Percentiles rank a stretch among this genome's conserved stretches.
Conservation (phyloP, 257 asterid genomes). For the Solanum bulbocastanum region DNA sequence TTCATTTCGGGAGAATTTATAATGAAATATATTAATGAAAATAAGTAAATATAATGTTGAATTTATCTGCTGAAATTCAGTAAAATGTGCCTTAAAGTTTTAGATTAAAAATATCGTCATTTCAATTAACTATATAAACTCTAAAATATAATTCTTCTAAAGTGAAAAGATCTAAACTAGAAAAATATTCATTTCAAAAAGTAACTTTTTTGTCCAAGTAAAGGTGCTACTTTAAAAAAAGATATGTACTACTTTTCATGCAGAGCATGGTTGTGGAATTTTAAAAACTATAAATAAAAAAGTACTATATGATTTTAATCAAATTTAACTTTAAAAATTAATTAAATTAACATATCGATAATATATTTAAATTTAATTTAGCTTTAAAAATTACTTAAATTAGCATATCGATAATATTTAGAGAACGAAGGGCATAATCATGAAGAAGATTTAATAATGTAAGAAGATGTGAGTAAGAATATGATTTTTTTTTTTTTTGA, state of each 20-base stretch:
- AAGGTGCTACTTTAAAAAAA: neutral
- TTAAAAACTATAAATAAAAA: neutral
- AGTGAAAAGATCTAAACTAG: neutral
- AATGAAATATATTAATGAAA: neutral
- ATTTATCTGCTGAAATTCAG: neutral
- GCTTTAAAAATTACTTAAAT: no score
- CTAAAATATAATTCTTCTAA: neutral
- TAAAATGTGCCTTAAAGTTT: neutral
- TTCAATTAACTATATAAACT: neutral
- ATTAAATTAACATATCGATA: rapidly evolving
- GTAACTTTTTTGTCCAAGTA: neutral
- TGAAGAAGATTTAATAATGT: no score
- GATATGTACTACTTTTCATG: neutral
- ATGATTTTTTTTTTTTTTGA: no score
- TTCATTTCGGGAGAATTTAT: neutral
- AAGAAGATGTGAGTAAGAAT: neutral
- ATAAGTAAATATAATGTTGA: no score
- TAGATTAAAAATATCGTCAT: neutral
- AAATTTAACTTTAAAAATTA: no score
- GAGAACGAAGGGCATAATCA: no score
- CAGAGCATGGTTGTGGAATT: neutral
- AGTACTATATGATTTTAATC: rapidly evolving
- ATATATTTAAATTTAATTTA: no score
- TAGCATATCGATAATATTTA: rapidly evolving
- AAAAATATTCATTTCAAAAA: neutral